Evolutionary conservation across 2,329 filamentous ascomycete genomes (phyloP).

Genomic region (Phialophora chinensis): DNA sequence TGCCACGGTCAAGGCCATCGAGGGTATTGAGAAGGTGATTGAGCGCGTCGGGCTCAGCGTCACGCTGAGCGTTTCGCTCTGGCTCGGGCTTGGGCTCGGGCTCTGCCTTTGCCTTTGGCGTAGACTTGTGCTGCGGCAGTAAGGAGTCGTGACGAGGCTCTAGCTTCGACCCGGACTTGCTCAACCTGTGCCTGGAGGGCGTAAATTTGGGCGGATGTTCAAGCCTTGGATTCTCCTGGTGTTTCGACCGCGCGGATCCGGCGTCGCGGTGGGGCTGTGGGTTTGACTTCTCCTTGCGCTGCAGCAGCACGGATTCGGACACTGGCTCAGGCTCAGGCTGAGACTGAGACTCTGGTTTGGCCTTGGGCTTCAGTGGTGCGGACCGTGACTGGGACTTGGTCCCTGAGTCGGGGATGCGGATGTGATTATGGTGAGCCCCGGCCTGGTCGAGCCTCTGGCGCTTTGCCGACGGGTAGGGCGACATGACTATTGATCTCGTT

Average conservation of each 20-base stretch:
- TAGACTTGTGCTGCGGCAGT: not conserved
- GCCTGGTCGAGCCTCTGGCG: not conserved
- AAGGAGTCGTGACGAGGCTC: not conserved
- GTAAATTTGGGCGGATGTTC: not conserved
- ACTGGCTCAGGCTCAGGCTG: not conserved
- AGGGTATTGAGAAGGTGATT: conserved; percentile 3
- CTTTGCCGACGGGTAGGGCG: not conserved
- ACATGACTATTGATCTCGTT: not conserved
- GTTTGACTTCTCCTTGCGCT: not conserved
- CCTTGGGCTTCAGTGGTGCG: not conserved
- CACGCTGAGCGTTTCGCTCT: not conserved
- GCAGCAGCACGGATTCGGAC: too few relatives aligned
- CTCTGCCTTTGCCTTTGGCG: not conserved
- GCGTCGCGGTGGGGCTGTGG: not conserved
- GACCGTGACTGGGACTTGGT: not conserved
- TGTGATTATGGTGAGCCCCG: not conserved
- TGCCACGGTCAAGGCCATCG: not conserved
- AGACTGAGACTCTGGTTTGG: not conserved
- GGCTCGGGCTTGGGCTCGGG: too few relatives aligned
- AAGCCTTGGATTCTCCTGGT: not conserved
- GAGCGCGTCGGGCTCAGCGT: not conserved
- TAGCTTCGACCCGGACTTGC: not conserved
- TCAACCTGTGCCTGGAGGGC: not conserved
- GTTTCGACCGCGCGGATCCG: not conserved
- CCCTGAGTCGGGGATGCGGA: not conserved